Base-by-base conservation (phyloP, 1,284 basidiomycete species). In the Polyporus tsugae region DNA sequence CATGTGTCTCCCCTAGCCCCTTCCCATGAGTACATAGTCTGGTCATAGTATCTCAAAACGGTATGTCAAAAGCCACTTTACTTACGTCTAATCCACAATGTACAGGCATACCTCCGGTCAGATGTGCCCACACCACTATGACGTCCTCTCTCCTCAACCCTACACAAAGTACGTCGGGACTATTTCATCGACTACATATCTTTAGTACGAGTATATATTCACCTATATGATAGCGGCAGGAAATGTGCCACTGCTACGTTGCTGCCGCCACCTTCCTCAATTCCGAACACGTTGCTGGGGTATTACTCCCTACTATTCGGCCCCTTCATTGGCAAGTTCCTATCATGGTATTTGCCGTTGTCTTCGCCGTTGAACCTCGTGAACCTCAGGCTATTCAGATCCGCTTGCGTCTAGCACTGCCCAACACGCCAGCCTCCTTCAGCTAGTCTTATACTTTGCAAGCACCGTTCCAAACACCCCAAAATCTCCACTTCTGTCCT, bases 1-100 rank as follows among this genome's bases (percentile, higher is more conserved):
- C 44, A 22, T 46, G 44, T 46, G 44, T 46, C 44, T 46, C 44
- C 44, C 17, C 44, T 46, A 46, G 44, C 46, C 46, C 46, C 46
- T 49, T 49, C 22, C 22, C 9, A 25, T 22, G 44, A 22, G 44
- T 22, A 46, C 19, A 15, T 22, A 25, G 46, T 11, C 7, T 49
- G 46, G 46, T 25, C 46, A 49, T 19, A 25, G 46, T 49, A 3
- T 25, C 46, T 49, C 46, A 22, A 10, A 49, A 11, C 13, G 6
- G 46, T 49, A 25, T 22, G 46, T 49, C 46, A 49, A 46, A 19
- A 49, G n/a, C 46, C 46, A 22, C 46, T n/a, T 10, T 22, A n/a
- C 44, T 7, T 49, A 13, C 46, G 11, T 25, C 22, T 49, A 25
- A 5, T 49, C 22, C 46, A 46, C 44, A 49, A 22, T 29, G 29